Conservation (phyloP, 139 green algal species). For the Chlorella sp. region DNA sequence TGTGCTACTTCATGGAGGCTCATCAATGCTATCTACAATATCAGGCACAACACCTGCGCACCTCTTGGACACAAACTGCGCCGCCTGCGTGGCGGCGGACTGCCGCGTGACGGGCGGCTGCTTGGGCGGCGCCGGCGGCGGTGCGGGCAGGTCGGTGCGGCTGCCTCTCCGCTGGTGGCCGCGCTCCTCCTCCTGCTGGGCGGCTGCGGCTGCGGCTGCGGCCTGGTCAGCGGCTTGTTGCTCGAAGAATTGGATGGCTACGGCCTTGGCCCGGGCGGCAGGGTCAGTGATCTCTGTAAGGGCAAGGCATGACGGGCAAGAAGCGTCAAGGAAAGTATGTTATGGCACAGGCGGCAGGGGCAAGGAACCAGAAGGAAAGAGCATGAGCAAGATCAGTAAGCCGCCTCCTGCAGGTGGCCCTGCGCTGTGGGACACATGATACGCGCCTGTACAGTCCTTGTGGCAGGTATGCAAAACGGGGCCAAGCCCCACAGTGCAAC, state of each 20-base stretch:
- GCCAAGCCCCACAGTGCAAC: background rate
- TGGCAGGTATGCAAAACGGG: background rate
- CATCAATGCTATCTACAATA: no score
- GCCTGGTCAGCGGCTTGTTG: background rate
- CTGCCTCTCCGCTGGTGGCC: background rate
- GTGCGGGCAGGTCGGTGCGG: background rate
- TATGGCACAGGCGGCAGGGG: no score
- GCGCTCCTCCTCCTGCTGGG: background rate
- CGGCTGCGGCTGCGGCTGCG: background rate
- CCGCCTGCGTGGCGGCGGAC: background rate
- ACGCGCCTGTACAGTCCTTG: slow-evolving; percentile 6
- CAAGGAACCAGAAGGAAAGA: no score
- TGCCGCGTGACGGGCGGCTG: background rate
- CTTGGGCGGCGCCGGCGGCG: background rate
- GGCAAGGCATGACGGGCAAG: slow-evolving; percentile 7
- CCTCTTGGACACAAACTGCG: background rate
- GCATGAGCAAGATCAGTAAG: no score
- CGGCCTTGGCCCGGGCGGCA: background rate
- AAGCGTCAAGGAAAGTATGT: no score
- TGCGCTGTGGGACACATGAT: slow-evolving; percentile 40
- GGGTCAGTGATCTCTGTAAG: background rate
- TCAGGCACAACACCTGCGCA: no score
- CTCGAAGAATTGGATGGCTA: background rate
- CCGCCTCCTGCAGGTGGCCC: slow-evolving; percentile 6
- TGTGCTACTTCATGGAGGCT: no score